These are phyloP conservation scores for Hyphochytrium catenoides DNA, from an alignment of 352 stramenopile genomes.

Conservation along the genomic window DNA sequence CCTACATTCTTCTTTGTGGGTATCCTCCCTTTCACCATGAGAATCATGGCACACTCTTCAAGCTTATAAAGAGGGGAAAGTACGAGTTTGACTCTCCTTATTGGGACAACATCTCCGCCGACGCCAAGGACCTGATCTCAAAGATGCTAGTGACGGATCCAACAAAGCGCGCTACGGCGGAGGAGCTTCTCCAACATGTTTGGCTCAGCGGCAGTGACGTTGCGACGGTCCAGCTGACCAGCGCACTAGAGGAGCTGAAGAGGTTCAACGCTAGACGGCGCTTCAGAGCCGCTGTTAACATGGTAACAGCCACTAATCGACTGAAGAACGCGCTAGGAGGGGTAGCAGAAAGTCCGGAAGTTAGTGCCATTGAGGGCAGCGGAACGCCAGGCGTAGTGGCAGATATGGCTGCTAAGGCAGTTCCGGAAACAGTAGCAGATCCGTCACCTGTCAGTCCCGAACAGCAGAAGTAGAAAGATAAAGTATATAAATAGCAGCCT, in stretches of 20 bases:
- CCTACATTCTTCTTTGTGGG: slow-evolving; percentile 62
- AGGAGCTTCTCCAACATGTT: slow-evolving; percentile 30
- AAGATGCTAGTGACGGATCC: slow-evolving; percentile 57
- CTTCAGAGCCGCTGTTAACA: slow-evolving; percentile 51
- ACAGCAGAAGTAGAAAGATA: no score
- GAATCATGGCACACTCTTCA: slow-evolving; percentile 74
- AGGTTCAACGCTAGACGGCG: slow-evolving; percentile 52
- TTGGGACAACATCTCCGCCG: slow-evolving; percentile 61
- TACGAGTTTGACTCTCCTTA: slow-evolving; percentile 64
- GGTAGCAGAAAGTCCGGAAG: no score
- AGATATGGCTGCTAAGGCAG: no score
- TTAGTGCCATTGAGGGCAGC: no score
- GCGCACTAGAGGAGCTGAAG: slow-evolving; percentile 37
- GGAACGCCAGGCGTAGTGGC: no score
- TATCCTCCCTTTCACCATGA: slow-evolving; percentile 75
- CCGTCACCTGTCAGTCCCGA: no score
- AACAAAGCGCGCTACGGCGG: slow-evolving; percentile 26
- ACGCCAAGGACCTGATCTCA: slow-evolving; percentile 67
- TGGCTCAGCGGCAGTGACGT: slow-evolving; percentile 44
- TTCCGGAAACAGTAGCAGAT: no score
- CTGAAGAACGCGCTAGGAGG: slow-evolving; percentile 27
- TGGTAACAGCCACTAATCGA: slow-evolving; percentile 41
- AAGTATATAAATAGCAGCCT: no score
- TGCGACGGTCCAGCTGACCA: slow-evolving; percentile 36
- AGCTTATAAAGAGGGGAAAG: slow-evolving; percentile 53